Evolutionary conservation across 2,329 filamentous ascomycete species (phyloP).

Genomic region (Xylaria sp.): DNA sequence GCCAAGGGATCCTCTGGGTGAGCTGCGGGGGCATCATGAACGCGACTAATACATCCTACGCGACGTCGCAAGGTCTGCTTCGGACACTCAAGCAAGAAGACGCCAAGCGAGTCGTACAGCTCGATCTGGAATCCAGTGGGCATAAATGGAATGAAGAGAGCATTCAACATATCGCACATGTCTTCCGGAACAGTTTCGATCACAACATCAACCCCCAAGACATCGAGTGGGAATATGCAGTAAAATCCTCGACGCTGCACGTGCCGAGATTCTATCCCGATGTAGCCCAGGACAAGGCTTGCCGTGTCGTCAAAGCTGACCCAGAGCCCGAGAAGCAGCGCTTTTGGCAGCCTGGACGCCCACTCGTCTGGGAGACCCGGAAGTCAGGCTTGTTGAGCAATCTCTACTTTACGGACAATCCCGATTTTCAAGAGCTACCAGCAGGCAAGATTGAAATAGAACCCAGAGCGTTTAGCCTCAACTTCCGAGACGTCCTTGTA

Average conservation of each 20-base stretch:
- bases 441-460: slow-evolving; percentile 38
- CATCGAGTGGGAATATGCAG: neutral
- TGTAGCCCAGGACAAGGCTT: too few relatives aligned
- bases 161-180: neutral
- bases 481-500: slow-evolving; percentile 16
- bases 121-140: slow-evolving; percentile 9
- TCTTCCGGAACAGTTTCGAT: neutral
- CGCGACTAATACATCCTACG: slow-evolving; percentile 1
- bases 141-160: neutral
- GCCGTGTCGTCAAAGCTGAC: too few relatives aligned
- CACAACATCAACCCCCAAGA: neutral
- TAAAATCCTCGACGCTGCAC: neutral
- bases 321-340: too few relatives aligned
- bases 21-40: slow-evolving; percentile 19
- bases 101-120: slow-evolving; percentile 22
- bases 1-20: neutral
- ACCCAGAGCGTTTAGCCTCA: slow-evolving; percentile 36
- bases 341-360: too few relatives aligned
- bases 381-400: too few relatives aligned
- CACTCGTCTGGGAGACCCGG: too few relatives aligned
- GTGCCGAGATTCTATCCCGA: neutral
- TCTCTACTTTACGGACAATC: too few relatives aligned
- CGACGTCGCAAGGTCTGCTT: slow-evolving; percentile 20
- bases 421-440: too few relatives aligned
- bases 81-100: slow-evolving; percentile 25